These are phyloP conservation scores for Fusarium abutilonis DNA, from an alignment of 2,329 filamentous ascomycete species.

Conservation along the genomic window DNA sequence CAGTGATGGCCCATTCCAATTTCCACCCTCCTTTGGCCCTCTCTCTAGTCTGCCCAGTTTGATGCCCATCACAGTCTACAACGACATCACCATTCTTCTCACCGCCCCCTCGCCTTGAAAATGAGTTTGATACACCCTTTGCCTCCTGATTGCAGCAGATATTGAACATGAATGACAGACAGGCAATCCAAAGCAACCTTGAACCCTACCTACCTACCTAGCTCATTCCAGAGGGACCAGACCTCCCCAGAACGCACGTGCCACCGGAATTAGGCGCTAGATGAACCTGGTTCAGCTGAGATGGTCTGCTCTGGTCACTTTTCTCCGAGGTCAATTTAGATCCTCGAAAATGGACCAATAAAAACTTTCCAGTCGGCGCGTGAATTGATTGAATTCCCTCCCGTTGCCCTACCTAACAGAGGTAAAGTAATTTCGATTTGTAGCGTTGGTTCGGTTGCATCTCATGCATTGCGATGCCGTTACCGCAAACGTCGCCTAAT, in stretches of 20 bases:
- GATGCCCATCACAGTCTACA: conserved; percentile 1
- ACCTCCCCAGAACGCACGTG: conserved; percentile 10
- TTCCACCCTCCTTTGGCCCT: conserved; percentile 15
- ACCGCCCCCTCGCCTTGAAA: neutral
- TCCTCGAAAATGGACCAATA: conserved; percentile 24
- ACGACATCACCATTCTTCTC: conserved; percentile 32
- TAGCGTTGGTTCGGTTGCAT: conserved; percentile 1
- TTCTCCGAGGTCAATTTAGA: conserved; percentile 15
- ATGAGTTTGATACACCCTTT: neutral
- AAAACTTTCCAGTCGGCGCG: neutral
- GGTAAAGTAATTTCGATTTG: neutral
- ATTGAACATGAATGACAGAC: neutral
- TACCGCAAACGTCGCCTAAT: conserved; percentile 26
- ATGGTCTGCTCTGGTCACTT: conserved; percentile 27
- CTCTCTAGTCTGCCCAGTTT: conserved; percentile 8
- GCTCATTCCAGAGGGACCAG: conserved; percentile 29
- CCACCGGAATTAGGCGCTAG: conserved; percentile 32
- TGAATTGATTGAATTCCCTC: conserved; percentile 37
- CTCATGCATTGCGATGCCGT: neutral
- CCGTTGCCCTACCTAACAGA: neutral
- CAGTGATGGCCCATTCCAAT: conserved; percentile 11
- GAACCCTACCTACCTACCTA: neutral
- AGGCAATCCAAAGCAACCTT: conserved; percentile 1
- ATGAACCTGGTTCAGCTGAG: conserved; percentile 46
- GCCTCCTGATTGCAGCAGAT: neutral